Evolutionary conservation across 495 filamentous ascomycete genomes (phyloP), one percentile per base, ranked within the genome.

Genomic region (Friedmanniomyces simplex): DNA sequence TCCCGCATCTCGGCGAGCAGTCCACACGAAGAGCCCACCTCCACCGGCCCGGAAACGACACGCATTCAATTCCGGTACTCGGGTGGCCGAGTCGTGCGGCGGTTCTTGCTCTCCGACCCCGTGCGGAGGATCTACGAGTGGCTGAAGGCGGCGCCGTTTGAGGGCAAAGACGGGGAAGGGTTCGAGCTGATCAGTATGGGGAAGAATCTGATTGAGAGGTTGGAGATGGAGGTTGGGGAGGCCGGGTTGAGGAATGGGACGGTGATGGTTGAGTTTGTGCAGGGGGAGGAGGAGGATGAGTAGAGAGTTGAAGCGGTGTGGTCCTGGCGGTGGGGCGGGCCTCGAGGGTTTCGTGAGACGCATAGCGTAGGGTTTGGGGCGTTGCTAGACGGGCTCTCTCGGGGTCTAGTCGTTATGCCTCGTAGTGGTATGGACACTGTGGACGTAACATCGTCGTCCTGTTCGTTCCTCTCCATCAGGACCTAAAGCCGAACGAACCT

Each of bases 41-140:
- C 79, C 0, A 72, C 77, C 2, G 81, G 86, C 61, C 81, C 84
- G 13, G 80, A 80, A 4, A 86, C 83, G 10, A 96, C 93, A 13
- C 81, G 94, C 26, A 89, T 98, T 58, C 93, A 97, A 65, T 91
- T 98, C 68, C 79, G 87, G 55, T 84, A 93, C 62, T 80, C 89
- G 0, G 82, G 79, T 41, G 89, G 88, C 11, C 80, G 89, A 24
- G 76, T 91, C 18, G 88, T 98, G 37, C 83, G 91, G 18, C 78
- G 86, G 14, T 98, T 98, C 71, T 68, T 76, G 8, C 67, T 89
- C n/a, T 69, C 80, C n/a, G 93, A 98, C 47, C 78, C 79, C 0
- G 89, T 98, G 6, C 73, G 79, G 46, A 79, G 88, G 13, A 81
- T 98, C 34, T 98, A 91, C 67, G 93, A 98, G 73, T 98, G 91